Conservation (phyloP, 352 stramenopile genomes). For the Phytophthora idaei region DNA sequence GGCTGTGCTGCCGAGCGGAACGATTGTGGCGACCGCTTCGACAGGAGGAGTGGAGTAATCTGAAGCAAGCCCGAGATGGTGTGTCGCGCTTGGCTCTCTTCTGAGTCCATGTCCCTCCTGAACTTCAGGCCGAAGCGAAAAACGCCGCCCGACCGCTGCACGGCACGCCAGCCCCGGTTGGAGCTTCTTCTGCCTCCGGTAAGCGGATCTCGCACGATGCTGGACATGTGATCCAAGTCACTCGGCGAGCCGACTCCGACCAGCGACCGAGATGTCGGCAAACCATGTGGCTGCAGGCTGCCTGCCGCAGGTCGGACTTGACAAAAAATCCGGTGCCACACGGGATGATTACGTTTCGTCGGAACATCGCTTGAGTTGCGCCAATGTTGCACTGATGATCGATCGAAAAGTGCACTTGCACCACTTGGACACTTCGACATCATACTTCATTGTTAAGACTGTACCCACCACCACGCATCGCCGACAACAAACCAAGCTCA, state of each 20-base stretch:
- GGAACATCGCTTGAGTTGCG: slow-evolving; percentile 25
- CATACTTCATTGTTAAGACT: too few species aligned
- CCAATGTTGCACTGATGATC: slow-evolving; percentile 2
- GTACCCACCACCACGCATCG: too few species aligned
- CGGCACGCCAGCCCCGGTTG: background rate
- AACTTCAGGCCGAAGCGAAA: background rate
- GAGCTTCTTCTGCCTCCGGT: background rate
- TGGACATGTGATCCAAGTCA: background rate
- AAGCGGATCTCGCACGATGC: background rate
- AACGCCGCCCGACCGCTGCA: background rate
- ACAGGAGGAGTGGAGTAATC: slow-evolving; percentile 19
- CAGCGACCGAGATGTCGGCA: background rate
- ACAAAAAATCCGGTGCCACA: slow-evolving; percentile 22
- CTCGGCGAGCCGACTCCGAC: background rate
- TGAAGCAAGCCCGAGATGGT: slow-evolving; percentile 8
- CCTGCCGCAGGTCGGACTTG: slow-evolving; percentile 5
- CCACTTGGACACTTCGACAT: too few species aligned
- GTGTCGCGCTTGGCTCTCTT: background rate
- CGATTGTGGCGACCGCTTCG: slow-evolving; percentile 22
- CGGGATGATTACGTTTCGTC: slow-evolving; percentile 34
- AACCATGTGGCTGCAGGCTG: background rate
- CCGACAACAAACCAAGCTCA: too few species aligned
- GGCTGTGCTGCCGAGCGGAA: background rate
- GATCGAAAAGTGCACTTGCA: background rate
- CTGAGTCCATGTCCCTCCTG: background rate